Evolutionary conservation across 805 yeast species (phyloP).

Genomic region (Ogataea nonfermentans): DNA sequence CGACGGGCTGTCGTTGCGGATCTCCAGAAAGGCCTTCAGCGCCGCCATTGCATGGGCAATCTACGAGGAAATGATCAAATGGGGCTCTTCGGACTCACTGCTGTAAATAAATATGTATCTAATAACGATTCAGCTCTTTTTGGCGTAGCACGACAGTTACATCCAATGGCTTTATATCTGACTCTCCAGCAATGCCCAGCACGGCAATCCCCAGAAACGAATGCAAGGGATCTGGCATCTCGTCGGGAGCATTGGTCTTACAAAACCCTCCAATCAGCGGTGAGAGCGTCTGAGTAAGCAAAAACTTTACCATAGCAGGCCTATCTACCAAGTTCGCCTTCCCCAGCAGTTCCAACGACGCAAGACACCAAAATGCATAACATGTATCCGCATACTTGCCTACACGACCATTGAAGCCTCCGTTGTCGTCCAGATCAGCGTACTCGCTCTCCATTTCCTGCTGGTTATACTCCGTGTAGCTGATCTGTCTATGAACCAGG

Average conservation of each 20-base stretch:
- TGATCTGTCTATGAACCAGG: constrained; percentile 64
- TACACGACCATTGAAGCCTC: constrained; percentile 86
- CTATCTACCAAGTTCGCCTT: constrained; percentile 34
- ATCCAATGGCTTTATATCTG: constrained; percentile 16
- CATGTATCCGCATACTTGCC: constrained; percentile 86
- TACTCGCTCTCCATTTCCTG: constrained; percentile 30
- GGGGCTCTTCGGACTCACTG: constrained; percentile 10
- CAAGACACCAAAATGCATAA: constrained; percentile 81
- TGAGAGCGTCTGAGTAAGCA: constrained; percentile 59
- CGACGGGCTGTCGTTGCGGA: constrained; percentile 78
- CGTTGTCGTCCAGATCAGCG: constrained; percentile 51
- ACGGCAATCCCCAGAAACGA: constrained; percentile 60
- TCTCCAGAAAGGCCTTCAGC: constrained; percentile 82
- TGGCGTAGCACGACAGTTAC: constrained; percentile 24
- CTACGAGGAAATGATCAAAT: constrained; percentile 79
- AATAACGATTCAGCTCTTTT: neutral
- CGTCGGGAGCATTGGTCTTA: constrained; percentile 55
- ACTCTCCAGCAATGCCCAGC: constrained; percentile 36
- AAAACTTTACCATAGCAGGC: constrained; percentile 38
- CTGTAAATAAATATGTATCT: constrained; percentile 6
- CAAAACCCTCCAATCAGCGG: constrained; percentile 71
- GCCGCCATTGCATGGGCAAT: constrained; percentile 98
- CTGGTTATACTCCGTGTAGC: constrained; percentile 33
- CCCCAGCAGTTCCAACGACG: constrained; percentile 48
- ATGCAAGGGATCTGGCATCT: constrained; percentile 67